phyloP scores from a whole-genome alignment of 768 basidiomycete genomes.

The Rhodotorula taiwanensis region DNA sequence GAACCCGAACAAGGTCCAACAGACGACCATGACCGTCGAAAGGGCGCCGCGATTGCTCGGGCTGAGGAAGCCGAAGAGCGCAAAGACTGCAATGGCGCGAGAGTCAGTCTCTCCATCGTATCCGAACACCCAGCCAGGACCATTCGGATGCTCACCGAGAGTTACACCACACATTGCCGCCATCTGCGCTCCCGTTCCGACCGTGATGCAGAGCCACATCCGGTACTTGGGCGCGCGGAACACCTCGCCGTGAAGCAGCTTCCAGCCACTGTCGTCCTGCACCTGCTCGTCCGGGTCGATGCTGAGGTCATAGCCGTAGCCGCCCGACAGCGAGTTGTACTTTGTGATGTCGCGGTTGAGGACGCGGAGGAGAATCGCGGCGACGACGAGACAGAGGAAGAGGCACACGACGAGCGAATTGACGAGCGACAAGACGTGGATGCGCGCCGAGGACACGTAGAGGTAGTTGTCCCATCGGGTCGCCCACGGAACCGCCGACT shows the following conservation, averaged over 20 bases:
- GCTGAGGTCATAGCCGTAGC: conserved; percentile 56
- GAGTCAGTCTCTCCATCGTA: neutral
- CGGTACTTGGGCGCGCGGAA: conserved; percentile 76
- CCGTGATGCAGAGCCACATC: conserved; percentile 70
- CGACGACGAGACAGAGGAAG: conserved; percentile 83
- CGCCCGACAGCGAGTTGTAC: conserved; percentile 69
- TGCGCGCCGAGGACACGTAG: conserved; percentile 83
- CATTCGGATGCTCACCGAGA: conserved; percentile 65
- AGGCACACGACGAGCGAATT: conserved; percentile 86
- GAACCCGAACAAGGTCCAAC: conserved; percentile 84
- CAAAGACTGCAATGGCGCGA: conserved; percentile 59
- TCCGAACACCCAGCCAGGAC: conserved; percentile 56
- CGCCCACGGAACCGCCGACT: conserved; percentile 53
- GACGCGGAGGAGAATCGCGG: conserved; percentile 76
- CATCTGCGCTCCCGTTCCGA: conserved; percentile 84
- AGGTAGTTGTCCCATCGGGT: conserved; percentile 96
- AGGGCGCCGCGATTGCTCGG: conserved; percentile 92
- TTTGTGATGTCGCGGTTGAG: conserved; percentile 86
- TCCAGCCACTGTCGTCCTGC: conserved; percentile 93
- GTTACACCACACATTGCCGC: conserved; percentile 82
- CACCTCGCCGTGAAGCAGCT: conserved; percentile 91
- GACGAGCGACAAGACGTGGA: conserved; percentile 93
- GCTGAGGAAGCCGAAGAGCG: conserved; percentile 82
- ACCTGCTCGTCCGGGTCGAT: conserved; percentile 48
- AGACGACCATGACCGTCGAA: conserved; percentile 87